Base-by-base conservation (phyloP, 345 rosid genomes). In the Acer campestre region DNA sequence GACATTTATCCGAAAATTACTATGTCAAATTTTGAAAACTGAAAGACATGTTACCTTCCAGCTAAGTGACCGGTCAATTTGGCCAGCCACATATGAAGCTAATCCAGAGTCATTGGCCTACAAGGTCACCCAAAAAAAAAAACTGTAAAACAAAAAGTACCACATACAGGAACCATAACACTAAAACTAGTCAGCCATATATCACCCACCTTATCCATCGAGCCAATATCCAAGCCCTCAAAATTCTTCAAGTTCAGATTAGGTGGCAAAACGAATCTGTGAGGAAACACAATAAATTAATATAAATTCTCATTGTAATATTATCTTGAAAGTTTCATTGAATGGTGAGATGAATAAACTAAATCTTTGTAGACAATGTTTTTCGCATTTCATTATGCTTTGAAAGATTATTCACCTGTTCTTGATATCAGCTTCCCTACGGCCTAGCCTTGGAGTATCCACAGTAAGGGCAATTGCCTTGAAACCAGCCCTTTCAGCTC, bases 401-500 rank as follows among this genome's bases (percentile, higher is more conserved):
- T 40, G 23, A 68, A 38, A 25, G 61, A 38, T 27, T 59, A n/a
- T 74, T 81, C 22, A 93, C 99, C 97, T 89, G 87, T 93, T 95
- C 88, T 93, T 95, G 86, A 95, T 95, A 84, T 93, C 98, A 25
- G 98, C 86, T 83, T 95, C 99, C 77, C 99, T 86, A 20, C 98
- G 96, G 46, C 99, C 99, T 31, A 95, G 97, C 84, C 91, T 87
- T 53, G 99, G 99, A 67, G 97, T 93, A 79, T 95, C 99, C 31
- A 91, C 97, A n/a, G 98, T 95, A 58, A 95, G 96, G 80, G 93
- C 97, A 85, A 95, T 93, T 12, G 96, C 98, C 87, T 90, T 93
- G 83, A 93, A 95, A 64, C 98, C 98, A 81, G 97, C 98, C 83
- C 85, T 85, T 81, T 93, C 98, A 38, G 99, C 99, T 85, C 99